phyloP scores from a whole-genome alignment of 2,329 filamentous ascomycete genomes.

The Colletotrichum simmondsii region DNA sequence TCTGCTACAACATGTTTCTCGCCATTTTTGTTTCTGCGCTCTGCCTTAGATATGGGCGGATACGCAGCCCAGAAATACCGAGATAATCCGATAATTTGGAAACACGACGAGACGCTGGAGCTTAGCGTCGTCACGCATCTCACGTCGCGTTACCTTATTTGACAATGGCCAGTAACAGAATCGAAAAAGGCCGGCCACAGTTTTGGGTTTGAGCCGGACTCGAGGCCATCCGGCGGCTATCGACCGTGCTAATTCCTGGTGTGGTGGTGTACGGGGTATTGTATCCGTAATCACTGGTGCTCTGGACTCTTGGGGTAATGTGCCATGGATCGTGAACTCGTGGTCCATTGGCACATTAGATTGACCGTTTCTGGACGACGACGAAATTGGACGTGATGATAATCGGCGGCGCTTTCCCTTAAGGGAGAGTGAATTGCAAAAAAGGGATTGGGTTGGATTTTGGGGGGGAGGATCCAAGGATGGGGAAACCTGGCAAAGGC shows the following conservation, averaged over 20 bases:
- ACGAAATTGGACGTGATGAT: conserved; percentile 7
- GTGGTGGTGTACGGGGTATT: background rate
- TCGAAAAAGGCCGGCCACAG: background rate
- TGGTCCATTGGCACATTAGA: too few relatives aligned
- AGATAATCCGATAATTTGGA: background rate
- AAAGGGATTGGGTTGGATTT: background rate
- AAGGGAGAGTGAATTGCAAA: background rate
- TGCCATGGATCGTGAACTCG: too few relatives aligned
- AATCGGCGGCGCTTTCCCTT: conserved; percentile 3
- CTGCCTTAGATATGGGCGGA: background rate
- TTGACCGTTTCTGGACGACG: background rate
- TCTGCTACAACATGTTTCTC: too few relatives aligned
- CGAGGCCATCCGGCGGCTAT: background rate
- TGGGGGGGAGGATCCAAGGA: background rate
- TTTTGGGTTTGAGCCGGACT: background rate
- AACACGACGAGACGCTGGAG: conserved; percentile 2
- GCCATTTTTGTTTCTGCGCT: background rate
- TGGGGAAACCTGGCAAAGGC: background rate
- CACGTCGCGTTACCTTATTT: too few relatives aligned
- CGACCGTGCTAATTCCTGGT: background rate
- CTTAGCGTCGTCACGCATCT: background rate
- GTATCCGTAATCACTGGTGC: too few relatives aligned
- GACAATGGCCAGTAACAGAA: background rate
- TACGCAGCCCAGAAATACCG: background rate
- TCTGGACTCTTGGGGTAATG: too few relatives aligned